Base-by-base conservation (phyloP, 805 yeast species). In the Saturnispora diversa region DNA sequence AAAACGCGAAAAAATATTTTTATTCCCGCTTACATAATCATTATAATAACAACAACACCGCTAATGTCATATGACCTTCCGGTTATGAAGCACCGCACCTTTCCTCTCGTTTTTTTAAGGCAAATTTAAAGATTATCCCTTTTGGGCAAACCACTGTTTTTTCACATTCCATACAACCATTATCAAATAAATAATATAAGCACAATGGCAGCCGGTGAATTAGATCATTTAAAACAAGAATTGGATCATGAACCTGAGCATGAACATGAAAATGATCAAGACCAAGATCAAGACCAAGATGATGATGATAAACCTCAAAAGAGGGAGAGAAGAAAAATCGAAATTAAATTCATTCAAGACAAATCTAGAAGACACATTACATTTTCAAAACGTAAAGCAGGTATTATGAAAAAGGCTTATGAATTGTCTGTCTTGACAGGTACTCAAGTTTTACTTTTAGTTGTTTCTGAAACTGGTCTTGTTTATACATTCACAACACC, bases 401-500 rank as follows among this genome's bases (percentile, higher is more conserved):
- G 98, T 53, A 90, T 92, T 56, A 92, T 92, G 98, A 92, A 92
- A 68, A 92, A 92, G 68, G 98, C 98, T n/a, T 92, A 90, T 65
- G 98, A 92, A 62, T 72, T 92, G 49, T 83, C 95, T 16, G 97
- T 92, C 39, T 73, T 92, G 53, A 92, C 98, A 11, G 98, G 98
- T 43, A 92, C 98, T 24, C 98, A 92, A 64, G 97, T 92, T 22
- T 72, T 92, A 49, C 69, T 92, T 45, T 75, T 92, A 52, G 98
- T 92, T 42, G 98, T 92, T 23, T 82, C 94, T 40, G 98, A 92
- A 63, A 92, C 98, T n/a, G 98, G 98, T 12, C 77, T 92, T 47
- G 98, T 92, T 41, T 92, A 92, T 65, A 92, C 98, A 16, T 92
- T 92, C 63, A 90, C 97, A 43, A 92, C 98, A n/a, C 98, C 98